A percentile compares a stretch with the other conserved stretches of the same genome.
Evolutionary conservation across 495 filamentous ascomycete genomes (phyloP).

Genomic region (Acidiella bohemica): DNA sequence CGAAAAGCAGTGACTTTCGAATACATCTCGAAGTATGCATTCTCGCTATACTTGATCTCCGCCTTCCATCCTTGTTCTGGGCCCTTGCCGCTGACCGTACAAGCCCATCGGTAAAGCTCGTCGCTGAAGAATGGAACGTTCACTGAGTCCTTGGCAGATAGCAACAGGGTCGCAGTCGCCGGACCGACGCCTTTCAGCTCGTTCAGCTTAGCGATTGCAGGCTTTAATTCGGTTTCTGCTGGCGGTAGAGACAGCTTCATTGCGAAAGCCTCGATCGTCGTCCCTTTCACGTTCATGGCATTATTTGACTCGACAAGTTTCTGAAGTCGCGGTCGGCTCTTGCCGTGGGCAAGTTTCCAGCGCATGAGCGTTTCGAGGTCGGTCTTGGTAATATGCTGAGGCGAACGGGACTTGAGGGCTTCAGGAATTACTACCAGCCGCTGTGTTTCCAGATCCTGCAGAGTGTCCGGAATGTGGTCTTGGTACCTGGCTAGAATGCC

Average conservation of each 20-base stretch:
- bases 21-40: slow-evolving; percentile 48
- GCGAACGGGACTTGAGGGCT: background rate
- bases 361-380: slow-evolving; percentile 37
- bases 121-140: slow-evolving; percentile 63
- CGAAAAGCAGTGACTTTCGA: slow-evolving; percentile 33
- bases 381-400: background rate
- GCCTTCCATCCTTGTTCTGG: slow-evolving; percentile 35
- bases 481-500: background rate
- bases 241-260: slow-evolving; percentile 27
- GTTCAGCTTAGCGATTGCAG: slow-evolving; percentile 36
- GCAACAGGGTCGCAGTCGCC: slow-evolving; percentile 58
- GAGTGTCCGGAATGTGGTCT: background rate
- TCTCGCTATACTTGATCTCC: slow-evolving; percentile 49
- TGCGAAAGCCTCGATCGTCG: slow-evolving; percentile 35
- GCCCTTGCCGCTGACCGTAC: too few relatives aligned
- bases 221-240: slow-evolving; percentile 21
- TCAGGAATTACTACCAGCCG: background rate
- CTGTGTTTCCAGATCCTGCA: background rate
- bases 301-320: slow-evolving; percentile 51
- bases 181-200: slow-evolving; percentile 53
- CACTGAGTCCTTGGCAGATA: slow-evolving; percentile 44
- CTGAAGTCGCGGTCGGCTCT: slow-evolving; percentile 53
- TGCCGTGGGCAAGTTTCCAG: slow-evolving; percentile 70
- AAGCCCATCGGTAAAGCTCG: slow-evolving; percentile 55
- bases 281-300: slow-evolving; percentile 3